Evolutionary conservation across 441 rosid genomes (phyloP).

Genomic region (Aquilaria agallochum): DNA sequence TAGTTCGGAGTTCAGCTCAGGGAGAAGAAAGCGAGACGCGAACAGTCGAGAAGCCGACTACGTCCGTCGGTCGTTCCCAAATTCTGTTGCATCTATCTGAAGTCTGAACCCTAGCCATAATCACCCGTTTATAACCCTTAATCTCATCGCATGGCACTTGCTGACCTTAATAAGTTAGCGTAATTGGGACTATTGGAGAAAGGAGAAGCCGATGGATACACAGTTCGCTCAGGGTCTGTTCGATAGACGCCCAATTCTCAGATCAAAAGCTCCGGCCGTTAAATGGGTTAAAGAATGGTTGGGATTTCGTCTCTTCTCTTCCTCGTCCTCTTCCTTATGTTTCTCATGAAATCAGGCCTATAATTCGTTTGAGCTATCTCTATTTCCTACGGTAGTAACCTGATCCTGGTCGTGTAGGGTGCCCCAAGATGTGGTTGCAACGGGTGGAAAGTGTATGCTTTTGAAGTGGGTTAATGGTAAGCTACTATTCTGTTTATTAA

Average conservation of each 20-base stretch:
- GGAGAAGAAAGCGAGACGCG: too few species aligned
- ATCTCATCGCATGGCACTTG: not conserved
- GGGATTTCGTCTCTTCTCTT: not conserved
- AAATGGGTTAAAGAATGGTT: constrained; percentile 87
- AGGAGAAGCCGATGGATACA: constrained; percentile 31
- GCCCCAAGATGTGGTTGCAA: constrained; percentile 92
- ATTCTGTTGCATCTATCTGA: too few species aligned
- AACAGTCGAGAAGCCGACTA: too few species aligned
- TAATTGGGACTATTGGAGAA: not conserved
- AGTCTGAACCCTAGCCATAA: constrained; percentile 7
- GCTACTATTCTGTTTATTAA: constrained; percentile 1
- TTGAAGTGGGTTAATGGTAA: constrained; percentile 88
- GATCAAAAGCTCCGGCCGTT: constrained; percentile 68
- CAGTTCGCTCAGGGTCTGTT: constrained; percentile 50
- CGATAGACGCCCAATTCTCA: constrained; percentile 70
- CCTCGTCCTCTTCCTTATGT: not conserved
- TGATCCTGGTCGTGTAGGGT: constrained; percentile 45
- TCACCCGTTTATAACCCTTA: not conserved
- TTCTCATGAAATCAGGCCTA: not conserved
- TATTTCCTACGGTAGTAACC: not conserved
- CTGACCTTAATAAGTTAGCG: not conserved
- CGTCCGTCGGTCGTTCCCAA: too few species aligned
- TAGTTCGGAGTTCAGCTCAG: too few species aligned
- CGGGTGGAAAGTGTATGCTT: constrained; percentile 87
- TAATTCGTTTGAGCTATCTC: not conserved